Evolutionary conservation across 805 yeast genomes (phyloP).

Genomic region (Metschnikowia drakensbergensis): DNA sequence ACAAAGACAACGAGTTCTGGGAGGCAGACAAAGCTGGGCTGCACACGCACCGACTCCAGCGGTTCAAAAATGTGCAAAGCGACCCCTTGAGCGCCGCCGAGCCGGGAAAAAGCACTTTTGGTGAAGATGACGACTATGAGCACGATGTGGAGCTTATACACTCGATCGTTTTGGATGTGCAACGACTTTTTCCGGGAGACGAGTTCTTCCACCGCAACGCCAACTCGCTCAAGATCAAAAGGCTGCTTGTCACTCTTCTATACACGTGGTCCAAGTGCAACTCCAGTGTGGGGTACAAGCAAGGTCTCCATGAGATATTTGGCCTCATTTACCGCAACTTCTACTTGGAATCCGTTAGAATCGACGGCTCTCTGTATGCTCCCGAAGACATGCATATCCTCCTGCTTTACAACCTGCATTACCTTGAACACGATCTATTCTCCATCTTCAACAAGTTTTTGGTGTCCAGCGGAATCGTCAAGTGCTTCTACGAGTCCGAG

Average conservation of each 20-base stretch:
- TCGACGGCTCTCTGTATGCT: conserved; percentile 14
- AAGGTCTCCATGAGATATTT: conserved; percentile 53
- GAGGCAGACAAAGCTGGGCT: conserved; percentile 1
- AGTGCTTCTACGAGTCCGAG: conserved; percentile 36
- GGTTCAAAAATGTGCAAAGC: conserved; percentile 17
- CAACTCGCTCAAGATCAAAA: conserved; percentile 19
- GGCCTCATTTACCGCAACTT: conserved; percentile 46
- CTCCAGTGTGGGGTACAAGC: conserved; percentile 38
- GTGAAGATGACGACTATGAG: conserved; percentile 9
- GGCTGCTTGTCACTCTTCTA: conserved; percentile 39
- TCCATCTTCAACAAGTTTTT: conserved; percentile 41
- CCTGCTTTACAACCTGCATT: conserved; percentile 36
- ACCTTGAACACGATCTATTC: conserved; percentile 42
- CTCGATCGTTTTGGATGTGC: conserved; percentile 47
- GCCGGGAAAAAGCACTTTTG: neutral
- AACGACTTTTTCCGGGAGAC: conserved; percentile 50
- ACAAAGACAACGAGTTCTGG: conserved; percentile 28
- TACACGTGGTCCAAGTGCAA: conserved; percentile 50
- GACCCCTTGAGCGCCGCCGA: conserved; percentile 19
- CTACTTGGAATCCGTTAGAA: conserved; percentile 30
- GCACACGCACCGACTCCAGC: conserved; percentile 11
- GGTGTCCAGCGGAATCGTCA: conserved; percentile 38
- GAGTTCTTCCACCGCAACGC: conserved; percentile 22
- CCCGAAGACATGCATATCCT: conserved; percentile 33
- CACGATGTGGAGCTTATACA: conserved; percentile 40